A percentile compares a stretch with the other conserved stretches of the same genome.
Conservation (phyloP, 345 rosid species). For the Syzygium aromaticum region DNA sequence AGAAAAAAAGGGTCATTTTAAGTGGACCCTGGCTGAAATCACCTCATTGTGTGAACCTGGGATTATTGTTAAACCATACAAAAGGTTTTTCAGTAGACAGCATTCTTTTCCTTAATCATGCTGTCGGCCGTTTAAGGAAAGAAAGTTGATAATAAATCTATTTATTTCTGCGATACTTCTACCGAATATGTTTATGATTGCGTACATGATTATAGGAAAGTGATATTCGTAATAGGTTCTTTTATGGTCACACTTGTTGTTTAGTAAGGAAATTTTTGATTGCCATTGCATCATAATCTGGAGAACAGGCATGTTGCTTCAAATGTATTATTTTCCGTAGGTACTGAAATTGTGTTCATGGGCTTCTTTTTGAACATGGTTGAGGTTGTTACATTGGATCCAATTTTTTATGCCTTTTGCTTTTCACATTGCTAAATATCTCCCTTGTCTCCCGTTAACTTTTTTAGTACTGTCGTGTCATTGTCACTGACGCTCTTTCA, state of each 20-base stretch:
- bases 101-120: background rate
- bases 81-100: background rate
- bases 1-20: background rate
- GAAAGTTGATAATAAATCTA: background rate
- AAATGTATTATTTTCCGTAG: background rate
- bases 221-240: background rate
- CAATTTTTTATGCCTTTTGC: slow-evolving; percentile 36
- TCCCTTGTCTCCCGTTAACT: slow-evolving; percentile 3
- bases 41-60: background rate
- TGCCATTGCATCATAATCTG: background rate
- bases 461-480: background rate
- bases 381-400: slow-evolving; percentile 43
- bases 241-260: background rate
- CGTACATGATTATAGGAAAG: background rate
- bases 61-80: background rate
- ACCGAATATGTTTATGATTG: background rate
- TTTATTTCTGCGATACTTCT: background rate
- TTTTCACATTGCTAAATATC: slow-evolving; percentile 25
- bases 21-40: background rate
- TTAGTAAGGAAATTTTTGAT: background rate
- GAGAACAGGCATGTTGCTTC: background rate
- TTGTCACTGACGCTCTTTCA: slow-evolving; percentile 22
- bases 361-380: slow-evolving; percentile 11
- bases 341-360: background rate
- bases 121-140: background rate